phyloP scores from a whole-genome alignment of 495 filamentous ascomycete genomes.

The Neurospora sp. region DNA sequence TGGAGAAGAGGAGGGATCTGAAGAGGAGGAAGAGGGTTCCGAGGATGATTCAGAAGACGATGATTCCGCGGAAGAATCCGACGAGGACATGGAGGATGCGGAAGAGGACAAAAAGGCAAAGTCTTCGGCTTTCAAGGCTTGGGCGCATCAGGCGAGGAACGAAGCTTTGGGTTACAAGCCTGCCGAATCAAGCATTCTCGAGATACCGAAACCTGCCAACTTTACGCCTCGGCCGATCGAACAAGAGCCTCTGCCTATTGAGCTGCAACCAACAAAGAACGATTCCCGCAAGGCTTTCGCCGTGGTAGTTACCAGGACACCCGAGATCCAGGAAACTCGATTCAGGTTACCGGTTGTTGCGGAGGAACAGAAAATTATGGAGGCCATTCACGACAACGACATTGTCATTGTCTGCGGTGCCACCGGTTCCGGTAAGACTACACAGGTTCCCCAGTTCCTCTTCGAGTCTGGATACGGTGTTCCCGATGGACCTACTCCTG shows the following conservation, averaged over 20 bases:
- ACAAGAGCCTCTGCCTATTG: constrained; percentile 66
- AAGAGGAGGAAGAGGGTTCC: constrained; percentile 13
- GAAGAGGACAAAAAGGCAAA: constrained; percentile 27
- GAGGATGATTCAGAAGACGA: constrained; percentile 12
- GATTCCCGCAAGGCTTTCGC: constrained; percentile 62
- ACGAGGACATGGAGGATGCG: constrained; percentile 19
- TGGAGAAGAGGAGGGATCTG: constrained; percentile 9
- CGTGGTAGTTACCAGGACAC: constrained; percentile 58
- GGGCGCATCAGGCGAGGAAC: constrained; percentile 81
- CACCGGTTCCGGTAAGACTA: constrained; percentile 95
- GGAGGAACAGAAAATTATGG: constrained; percentile 97
- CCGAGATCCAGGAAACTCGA: constrained; percentile 66
- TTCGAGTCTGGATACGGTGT: constrained; percentile 88
- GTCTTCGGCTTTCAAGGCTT: constrained; percentile 79
- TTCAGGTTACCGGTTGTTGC: constrained; percentile 81
- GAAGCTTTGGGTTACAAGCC: constrained; percentile 49
- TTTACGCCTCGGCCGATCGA: constrained; percentile 54
- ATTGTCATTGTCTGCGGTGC: constrained; percentile 88
- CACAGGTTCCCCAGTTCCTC: constrained; percentile 90
- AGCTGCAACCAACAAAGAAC: constrained; percentile 55
- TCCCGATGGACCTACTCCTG: constrained; percentile 65
- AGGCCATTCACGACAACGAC: constrained; percentile 83
- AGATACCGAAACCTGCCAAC: constrained; percentile 36
- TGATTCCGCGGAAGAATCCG: constrained; percentile 14
- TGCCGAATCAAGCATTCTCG: constrained; percentile 19